Base-by-base conservation (phyloP, 306 rosid species). In the Ceratonia siliqua region DNA sequence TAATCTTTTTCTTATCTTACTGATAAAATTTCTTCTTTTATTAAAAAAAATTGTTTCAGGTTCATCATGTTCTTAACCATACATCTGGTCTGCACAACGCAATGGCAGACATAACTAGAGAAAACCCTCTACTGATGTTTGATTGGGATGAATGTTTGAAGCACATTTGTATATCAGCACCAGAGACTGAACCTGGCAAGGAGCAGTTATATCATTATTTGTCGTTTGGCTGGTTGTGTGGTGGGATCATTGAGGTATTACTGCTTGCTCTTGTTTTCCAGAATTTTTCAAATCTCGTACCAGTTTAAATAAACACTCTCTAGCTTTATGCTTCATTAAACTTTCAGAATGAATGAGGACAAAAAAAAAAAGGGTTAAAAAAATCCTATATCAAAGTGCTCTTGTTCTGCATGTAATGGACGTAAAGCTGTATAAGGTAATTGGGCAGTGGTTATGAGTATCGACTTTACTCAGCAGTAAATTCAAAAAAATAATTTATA, bases 21-120 rank as follows among this genome's bases (percentile, higher is more conserved):
- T 13, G 21, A 62, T 28, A 20, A 21, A 8, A 38, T 62, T 38
- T 38, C 50, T 62, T 38, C 18, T 2, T 38, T 11, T 62, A 0
- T 15, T 38, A 18, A 0, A 21, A 62, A 62, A 36, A 62, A 4
- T 3, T 36, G 10, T 79, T 70, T 62, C 83, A 95, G 99, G 97
- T 95, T 74, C 96, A 95, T 83, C 98, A 92, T 41, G 96, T 90
- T 76, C 99, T 95, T 81, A 90, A 92, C 79, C 99, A 95, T 87
- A 92, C 97, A 68, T 86, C 99, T 74, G 98, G 99, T 62, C 87
- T 95, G 88, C 99, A 90, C 85, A 95, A 90, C 79, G 98, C 97
- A 57, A 65, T 87, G 88, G 88, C 85, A 65, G 85, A 85, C 63
- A 27, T 74, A 8, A 20, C 5, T 66, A 75, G 66, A 76, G 98